Evolutionary conservation across 2,329 filamentous ascomycete species (phyloP), one percentile per base, ranked within the genome.

Genomic region (Ophiocordyceps sinensis): DNA sequence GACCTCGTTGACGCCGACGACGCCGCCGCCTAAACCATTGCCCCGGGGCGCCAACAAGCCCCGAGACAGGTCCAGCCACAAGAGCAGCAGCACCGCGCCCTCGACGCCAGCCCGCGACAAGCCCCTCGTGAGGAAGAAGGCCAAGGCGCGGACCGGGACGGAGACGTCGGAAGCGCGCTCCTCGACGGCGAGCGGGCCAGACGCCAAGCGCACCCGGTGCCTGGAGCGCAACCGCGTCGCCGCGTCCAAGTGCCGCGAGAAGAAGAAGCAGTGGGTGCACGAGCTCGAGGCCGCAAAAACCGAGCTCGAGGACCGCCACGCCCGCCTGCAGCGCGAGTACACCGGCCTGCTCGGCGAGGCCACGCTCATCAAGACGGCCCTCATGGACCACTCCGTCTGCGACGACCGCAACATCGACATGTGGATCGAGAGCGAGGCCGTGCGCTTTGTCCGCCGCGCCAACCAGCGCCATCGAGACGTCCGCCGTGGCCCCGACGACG

Each of bases 211-310:
- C 26, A 67, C 64, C 45, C 70, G 69, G 45, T 79, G 77, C 49
- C 66, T 85, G 0, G 77, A 83, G 57, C 73, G 81, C 45, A 87
- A 87, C 55, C 70, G 82, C 10, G 63, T 82, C 3, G 82, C 82
- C 0, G 82, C 82, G 1, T 81, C 77, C 55, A 85, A 85, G 53
- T 86, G 81, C 52, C 73, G 82, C 4, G 73, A 80, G 51, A 84
- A 83, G 58, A 74, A 73, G 51, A 76, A 74, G 57, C 59, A 65
- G 48, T 73, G 67, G 63, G 64, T 70, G 19, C 58, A 58, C 12
- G 63, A 67, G n/a, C 52, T 75, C 19, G 68, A 75, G 44, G 63
- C 67, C 41, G 62, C 59, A 6, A 67, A 65, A 42, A 47, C 55
- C 10, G 59, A 53, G 0, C 49, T 75, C 36, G 71, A 75, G 51